Conservation (phyloP, 2,329 filamentous ascomycete genomes). For the Pseudogymnoascus sp. region DNA sequence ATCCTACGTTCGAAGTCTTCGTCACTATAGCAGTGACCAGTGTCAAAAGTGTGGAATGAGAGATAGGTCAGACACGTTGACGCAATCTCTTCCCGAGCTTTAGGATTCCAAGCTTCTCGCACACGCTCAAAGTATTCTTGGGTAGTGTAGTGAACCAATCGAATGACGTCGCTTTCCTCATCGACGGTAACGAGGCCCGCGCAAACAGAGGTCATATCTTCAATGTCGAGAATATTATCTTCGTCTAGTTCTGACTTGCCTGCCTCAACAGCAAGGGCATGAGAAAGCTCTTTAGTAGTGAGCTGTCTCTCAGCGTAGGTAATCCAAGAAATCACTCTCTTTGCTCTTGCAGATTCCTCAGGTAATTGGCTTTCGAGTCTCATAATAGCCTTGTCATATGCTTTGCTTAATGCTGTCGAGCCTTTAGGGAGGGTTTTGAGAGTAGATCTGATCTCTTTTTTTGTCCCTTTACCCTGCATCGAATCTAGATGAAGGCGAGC, state of each 20-base stretch:
- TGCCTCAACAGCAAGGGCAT: not conserved
- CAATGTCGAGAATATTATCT: not conserved
- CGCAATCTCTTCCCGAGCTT: not conserved
- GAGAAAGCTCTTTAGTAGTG: not conserved
- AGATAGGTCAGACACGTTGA: not conserved
- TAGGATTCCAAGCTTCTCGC: not conserved
- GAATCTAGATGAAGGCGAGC: not conserved
- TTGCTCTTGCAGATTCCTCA: not conserved
- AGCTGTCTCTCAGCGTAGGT: not conserved
- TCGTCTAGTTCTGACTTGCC: not conserved
- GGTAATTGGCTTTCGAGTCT: not conserved
- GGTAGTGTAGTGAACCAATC: slow-evolving; percentile 23
- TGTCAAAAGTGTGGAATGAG: not conserved
- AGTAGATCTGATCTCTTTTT: not conserved
- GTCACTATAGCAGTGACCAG: not conserved
- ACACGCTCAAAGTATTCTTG: slow-evolving; percentile 22
- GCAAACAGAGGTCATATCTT: slow-evolving; percentile 22
- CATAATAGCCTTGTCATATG: not conserved
- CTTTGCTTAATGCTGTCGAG: not conserved
- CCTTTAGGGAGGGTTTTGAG: not conserved
- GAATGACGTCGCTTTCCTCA: slow-evolving; percentile 10
- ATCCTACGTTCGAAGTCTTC: not conserved
- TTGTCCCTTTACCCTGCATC: not conserved
- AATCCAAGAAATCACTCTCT: not conserved
- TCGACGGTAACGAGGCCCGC: slow-evolving; percentile 18